Base-by-base conservation (phyloP, 163 green algal species). In the Prototheca wickerhamii region DNA sequence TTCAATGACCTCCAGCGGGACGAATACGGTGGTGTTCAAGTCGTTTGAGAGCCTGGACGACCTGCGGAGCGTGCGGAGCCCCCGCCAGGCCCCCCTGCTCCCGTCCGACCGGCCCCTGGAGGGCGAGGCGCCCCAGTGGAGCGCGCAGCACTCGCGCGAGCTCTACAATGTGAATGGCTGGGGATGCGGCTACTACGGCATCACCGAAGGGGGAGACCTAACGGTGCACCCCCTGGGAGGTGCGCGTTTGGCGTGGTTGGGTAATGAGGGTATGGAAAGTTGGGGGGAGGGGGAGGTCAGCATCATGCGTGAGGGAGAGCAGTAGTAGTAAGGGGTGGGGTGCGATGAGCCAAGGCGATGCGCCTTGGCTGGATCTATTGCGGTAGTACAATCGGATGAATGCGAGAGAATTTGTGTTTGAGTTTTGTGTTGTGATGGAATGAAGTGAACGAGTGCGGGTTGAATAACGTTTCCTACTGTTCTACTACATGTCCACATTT, bases 121-220 rank as follows among this genome's bases (percentile, higher is more conserved):
- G 15, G 5, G 20, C 15, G 46, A 30, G 46, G 20, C 5, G 18
- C 31, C 59, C 28, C 1, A 28, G 23, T 78, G 67, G 71, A 61
- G 31, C 1, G 10, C 65, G 4, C 31, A 37, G n/a, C 66, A 58
- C 29, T 69, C 57, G 4, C 30, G 32, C 1, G 30, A 33, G 32
- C 67, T 89, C 20, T 88, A 89, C 65, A 73, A 77, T 33, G 42
- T 88, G 15, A 31, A 73, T 12, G 82, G 82, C 8, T 89, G 82
- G 82, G 80, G 79, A 40, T 57, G 58, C 6, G 71, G 68, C 4
- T 89, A 89, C 61, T 87, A 89, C n/a, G n/a, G 8, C 21, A 52
- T 84, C 3, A 65, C 66, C 25, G 35, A 65, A 12, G 33, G 58
- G 8, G 82, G 82, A 30, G 62, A 78, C 23, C 50, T 89, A 30